These are phyloP conservation scores for Musa itinerans DNA, from an alignment of 176 grass and related monocot genomes.

Conservation along the genomic window DNA sequence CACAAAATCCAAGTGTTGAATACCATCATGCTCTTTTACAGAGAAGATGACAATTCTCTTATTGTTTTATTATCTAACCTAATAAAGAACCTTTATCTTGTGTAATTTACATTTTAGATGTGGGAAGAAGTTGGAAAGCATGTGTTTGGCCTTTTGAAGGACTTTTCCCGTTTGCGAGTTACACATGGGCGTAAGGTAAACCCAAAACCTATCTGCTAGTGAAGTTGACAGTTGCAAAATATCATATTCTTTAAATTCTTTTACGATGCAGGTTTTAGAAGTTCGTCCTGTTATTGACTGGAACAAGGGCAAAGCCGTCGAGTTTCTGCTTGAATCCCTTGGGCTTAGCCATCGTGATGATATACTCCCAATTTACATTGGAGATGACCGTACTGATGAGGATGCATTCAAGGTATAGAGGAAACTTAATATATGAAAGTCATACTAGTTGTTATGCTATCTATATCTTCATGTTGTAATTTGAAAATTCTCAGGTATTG, in stretches of 20 bases:
- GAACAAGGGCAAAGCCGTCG: constrained; percentile 56
- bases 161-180: constrained; percentile 27
- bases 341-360: constrained; percentile 28
- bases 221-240: background rate
- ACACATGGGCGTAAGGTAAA: constrained; percentile 49
- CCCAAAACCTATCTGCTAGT: background rate
- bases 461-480: background rate
- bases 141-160: constrained; percentile 34
- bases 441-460: background rate
- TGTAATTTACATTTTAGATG: constrained; percentile 14
- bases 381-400: constrained; percentile 47
- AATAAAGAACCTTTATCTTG: background rate
- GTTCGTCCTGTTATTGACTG: constrained; percentile 49
- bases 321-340: constrained; percentile 49
- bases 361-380: constrained; percentile 44
- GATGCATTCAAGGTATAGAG: constrained; percentile 45
- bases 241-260: background rate
- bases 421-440: background rate
- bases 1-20: background rate
- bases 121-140: constrained; percentile 27
- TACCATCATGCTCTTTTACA: no score
- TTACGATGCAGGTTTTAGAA: constrained; percentile 38
- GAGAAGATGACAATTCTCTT: background rate
- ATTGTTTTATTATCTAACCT: background rate
- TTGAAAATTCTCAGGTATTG: background rate